A percentile compares a stretch with the other conserved stretches of the same genome.
Evolutionary conservation across 1,284 basidiomycete species (phyloP).

Genomic region (Cutaneotrichosporon sp.): DNA sequence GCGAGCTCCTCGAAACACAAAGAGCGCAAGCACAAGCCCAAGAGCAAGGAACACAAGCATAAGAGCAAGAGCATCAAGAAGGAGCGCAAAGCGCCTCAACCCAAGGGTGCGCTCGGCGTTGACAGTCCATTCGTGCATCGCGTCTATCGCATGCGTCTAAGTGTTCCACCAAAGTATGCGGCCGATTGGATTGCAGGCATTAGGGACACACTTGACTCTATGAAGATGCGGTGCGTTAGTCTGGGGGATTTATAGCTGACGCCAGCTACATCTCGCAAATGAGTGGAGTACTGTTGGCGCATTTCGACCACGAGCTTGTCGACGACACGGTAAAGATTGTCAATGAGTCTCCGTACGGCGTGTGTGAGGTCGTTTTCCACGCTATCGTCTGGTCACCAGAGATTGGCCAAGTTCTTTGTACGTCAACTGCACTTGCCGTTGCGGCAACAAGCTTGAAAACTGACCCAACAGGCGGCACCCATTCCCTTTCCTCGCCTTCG

Average conservation of each 20-base stretch:
- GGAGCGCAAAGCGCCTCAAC: not conserved
- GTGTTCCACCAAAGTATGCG: slow-evolving; percentile 78
- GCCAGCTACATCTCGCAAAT: slow-evolving; percentile 81
- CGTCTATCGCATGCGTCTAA: slow-evolving; percentile 62
- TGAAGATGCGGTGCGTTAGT: slow-evolving; percentile 80
- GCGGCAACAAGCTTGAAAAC: not conserved
- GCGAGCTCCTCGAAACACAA: slow-evolving; percentile 28
- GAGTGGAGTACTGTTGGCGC: slow-evolving; percentile 79
- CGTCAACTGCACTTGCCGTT: slow-evolving; percentile 41
- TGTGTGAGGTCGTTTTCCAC: slow-evolving; percentile 71
- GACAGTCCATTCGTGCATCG: slow-evolving; percentile 63
- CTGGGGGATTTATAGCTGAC: not conserved
- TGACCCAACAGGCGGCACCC: slow-evolving; percentile 62
- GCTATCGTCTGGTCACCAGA: slow-evolving; percentile 85
- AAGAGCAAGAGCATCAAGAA: slow-evolving; percentile 4
- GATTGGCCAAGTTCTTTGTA: slow-evolving; percentile 77
- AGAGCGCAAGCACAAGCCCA: slow-evolving; percentile 19
- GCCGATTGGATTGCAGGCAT: slow-evolving; percentile 65
- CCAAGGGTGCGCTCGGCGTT: not conserved
- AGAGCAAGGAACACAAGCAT: slow-evolving; percentile 16
- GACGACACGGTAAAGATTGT: slow-evolving; percentile 66
- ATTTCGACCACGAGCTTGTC: slow-evolving; percentile 70
- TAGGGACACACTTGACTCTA: slow-evolving; percentile 81
- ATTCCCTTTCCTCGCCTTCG: slow-evolving; percentile 87
- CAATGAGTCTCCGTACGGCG: slow-evolving; percentile 80